These are phyloP conservation scores for Globisporangium acanthophoron DNA, from an alignment of 352 stramenopile genomes.

Conservation along the genomic window DNA sequence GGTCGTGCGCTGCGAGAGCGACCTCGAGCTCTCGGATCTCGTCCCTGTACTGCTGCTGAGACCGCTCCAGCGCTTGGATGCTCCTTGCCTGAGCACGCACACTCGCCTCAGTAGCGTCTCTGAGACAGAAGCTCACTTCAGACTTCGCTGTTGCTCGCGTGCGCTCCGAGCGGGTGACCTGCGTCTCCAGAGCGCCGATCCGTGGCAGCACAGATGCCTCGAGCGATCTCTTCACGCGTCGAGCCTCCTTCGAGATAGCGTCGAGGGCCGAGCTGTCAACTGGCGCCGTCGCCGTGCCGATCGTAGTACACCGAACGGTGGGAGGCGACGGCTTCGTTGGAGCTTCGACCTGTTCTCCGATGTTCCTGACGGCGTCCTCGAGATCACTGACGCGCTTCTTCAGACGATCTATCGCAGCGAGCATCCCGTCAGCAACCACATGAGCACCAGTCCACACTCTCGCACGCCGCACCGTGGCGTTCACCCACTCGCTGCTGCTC, in stretches of 20 bases:
- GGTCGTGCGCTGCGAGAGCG: conserved; percentile 9
- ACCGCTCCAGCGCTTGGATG: conserved; percentile 9
- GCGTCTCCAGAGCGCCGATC: background rate
- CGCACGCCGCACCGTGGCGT: background rate
- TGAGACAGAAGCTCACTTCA: background rate
- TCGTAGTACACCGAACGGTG: no score
- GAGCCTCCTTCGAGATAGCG: background rate
- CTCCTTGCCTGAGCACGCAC: background rate
- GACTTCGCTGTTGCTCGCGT: no score
- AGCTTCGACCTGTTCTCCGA: background rate
- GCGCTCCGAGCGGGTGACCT: background rate
- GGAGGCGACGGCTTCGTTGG: background rate
- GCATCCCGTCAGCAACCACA: background rate
- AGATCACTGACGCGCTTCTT: background rate
- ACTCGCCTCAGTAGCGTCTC: background rate
- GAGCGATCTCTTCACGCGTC: background rate
- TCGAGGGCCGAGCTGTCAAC: background rate
- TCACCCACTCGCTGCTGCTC: background rate
- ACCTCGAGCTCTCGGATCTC: conserved; percentile 14
- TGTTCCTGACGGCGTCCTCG: background rate
- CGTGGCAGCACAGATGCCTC: background rate
- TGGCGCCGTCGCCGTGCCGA: background rate
- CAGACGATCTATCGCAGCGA: background rate
- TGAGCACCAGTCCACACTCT: no score
- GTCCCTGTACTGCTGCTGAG: conserved; percentile 4